Evolutionary conservation across 108 stramenopile genomes (phyloP), one percentile per base, ranked within the genome.

Genomic region (Halocafeteria seosinensis): DNA sequence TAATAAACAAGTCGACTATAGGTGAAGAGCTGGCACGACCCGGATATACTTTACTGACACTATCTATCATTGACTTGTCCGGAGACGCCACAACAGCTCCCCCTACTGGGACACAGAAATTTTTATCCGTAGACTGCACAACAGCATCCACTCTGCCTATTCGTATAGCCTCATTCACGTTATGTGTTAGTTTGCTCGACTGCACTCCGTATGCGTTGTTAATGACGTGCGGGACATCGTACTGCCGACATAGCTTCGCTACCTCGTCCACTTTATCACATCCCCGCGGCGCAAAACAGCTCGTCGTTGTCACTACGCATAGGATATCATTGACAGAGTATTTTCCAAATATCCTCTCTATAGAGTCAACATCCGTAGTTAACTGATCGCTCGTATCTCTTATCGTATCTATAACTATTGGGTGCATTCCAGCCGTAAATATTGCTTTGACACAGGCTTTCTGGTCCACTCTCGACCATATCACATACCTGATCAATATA

Each of bases 151-250:
- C 96, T 25, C 88, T 78, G 8, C 38, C 61, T 8, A 9, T 28
- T 12, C 61, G 60, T 11, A 33, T 37, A 25, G 61, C 63, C 64
- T 68, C 64, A 51, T 78, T 70, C 58, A 80, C 33, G 13, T 35
- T 38, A 3, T 70, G 67, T 26, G 50, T 66, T 1, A 67, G 77
- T 35, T 25, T 51, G 34, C 50, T 37, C 64, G 93, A 94, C 74
- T 96, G 94, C 24, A 95, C 73, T 34, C 98, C 98, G 70, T 96
- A 99, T 50, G 98, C 98, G 75, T 96, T 91, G 73, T 99, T 99
- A 62, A 99, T 84, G 37, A 99, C 76, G 69, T 99, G 98, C 25
- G 78, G 63, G 24, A 96, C 74, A 24, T 76, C 71, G 0, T 64
- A 58, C 31, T 32, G 38, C 30, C 68, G 63, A 71, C 88, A 88